Evolutionary conservation across 2,329 filamentous ascomycete species (phyloP), one percentile per base, ranked within the genome.

Genomic region (Ploettnerulaceae sp.): DNA sequence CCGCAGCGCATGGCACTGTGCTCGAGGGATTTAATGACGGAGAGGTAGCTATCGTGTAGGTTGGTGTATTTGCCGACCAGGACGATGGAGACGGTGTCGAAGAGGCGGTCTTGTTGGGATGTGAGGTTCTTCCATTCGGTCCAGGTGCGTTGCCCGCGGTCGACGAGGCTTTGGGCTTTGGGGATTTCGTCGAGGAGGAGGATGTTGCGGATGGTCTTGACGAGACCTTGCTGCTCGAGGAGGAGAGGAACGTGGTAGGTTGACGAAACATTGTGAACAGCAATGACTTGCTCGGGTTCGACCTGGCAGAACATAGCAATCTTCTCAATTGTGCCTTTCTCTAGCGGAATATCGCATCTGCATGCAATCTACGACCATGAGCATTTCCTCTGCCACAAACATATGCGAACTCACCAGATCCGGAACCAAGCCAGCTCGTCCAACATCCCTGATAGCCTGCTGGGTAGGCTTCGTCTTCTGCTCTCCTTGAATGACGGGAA

Each of bases 381-480:
- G 55, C 48, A 57, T 44, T 18, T 5, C 6, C 17, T 15, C 32
- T 6, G 15, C 9, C 5, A 15, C 5, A 7, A 18, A 32, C 17
- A n/a, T 29, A 4, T 14, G 17, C 1, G 1, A 21, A 52, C 42
- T 54, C 29, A 58, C 57, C 47, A 60, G 39, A 38, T 60, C 56
- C 33, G 55, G 57, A n/a, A 57, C 48, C 22, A 60, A 22, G 12
- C 56, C 56, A 53, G 86, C 84, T 63, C 86, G 90, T 53, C 91
- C 84, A 52, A 90, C 82, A 59, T 86, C 81, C 63, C 84, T 84
- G 60, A 97, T 89, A 20, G 91, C 88, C 60, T 88, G 81, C 67
- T 98, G 93, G 0, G 93, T 98, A 0, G 93, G 93, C 71, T 97
- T 97, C 7, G 90, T 97, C 79, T 97, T 97, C 67, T 95, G 82